phyloP scores from a whole-genome alignment of 345 rosid species.

The Toxicodendron radicans region DNA sequence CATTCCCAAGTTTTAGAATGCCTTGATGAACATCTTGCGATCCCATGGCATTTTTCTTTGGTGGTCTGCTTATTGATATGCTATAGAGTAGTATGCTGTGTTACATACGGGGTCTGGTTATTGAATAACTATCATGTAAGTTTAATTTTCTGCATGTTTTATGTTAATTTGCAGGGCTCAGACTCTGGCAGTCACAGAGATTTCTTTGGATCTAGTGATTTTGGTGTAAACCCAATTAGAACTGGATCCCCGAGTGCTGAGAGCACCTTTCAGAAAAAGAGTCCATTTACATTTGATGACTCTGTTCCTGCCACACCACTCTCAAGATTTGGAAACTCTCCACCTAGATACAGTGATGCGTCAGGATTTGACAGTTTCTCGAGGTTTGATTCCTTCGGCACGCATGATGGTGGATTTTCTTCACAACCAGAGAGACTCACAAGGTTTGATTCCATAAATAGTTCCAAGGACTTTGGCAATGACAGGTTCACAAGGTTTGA shows the following conservation, averaged over 20 bases:
- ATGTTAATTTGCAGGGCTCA: constrained; percentile 43
- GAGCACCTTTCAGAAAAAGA: constrained; percentile 49
- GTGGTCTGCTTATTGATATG: neutral
- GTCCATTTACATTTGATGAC: constrained; percentile 73
- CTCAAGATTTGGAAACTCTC: constrained; percentile 79
- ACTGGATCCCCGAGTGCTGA: constrained; percentile 62
- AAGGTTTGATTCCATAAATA: constrained; percentile 50
- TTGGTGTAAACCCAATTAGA: constrained; percentile 50
- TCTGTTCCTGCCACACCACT: constrained; percentile 86
- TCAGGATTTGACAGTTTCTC: constrained; percentile 75
- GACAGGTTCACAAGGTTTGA: constrained; percentile 62
- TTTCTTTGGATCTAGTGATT: constrained; percentile 64
- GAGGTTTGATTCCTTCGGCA: constrained; percentile 88
- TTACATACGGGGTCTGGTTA: constrained; percentile 5
- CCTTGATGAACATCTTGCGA: neutral
- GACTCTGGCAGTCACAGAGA: constrained; percentile 44
- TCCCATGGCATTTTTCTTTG: neutral
- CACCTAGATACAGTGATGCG: constrained; percentile 78
- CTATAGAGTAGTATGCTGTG: neutral
- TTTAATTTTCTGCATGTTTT: constrained; percentile 8
- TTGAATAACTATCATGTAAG: neutral
- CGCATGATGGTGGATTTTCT: constrained; percentile 60
- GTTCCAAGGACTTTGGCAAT: constrained; percentile 45
- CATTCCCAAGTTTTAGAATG: neutral
- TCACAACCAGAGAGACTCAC: constrained; percentile 56